Evolutionary conservation across 768 basidiomycete genomes (phyloP).

Genomic region (Crassisporium funariophilum): DNA sequence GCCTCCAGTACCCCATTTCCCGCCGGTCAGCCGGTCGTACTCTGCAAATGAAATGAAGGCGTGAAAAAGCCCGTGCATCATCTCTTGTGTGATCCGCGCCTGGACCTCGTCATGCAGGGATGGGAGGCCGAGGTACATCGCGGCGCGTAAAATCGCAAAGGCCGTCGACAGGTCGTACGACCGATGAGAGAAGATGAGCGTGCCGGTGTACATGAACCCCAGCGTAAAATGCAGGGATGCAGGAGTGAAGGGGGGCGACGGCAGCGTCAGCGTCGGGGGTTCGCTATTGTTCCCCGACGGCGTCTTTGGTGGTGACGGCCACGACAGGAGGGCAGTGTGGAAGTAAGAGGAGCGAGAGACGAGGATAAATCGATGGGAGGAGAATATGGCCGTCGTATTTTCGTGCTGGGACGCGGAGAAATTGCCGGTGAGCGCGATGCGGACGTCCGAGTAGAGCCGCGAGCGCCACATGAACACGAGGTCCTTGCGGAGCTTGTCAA

Average conservation of each 20-base stretch:
- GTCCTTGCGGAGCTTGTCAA: constrained; percentile 90
- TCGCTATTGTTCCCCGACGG: constrained; percentile 33
- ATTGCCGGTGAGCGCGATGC: constrained; percentile 74
- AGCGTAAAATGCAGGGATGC: constrained; percentile 93
- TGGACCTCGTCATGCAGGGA: constrained; percentile 80
- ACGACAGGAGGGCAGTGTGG: constrained; percentile 72
- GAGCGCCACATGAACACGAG: constrained; percentile 97
- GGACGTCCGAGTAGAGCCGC: constrained; percentile 89
- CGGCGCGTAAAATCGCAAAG: constrained; percentile 84
- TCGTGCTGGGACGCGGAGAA: constrained; percentile 63
- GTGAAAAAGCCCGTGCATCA: constrained; percentile 89
- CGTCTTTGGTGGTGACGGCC: constrained; percentile 39
- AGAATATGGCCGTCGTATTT: constrained; percentile 79
- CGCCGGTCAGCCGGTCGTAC: constrained; percentile 72
- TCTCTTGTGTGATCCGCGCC: constrained; percentile 81
- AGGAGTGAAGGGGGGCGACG: constrained; percentile 93
- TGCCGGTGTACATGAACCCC: constrained; percentile 94
- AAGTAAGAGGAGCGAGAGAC: constrained; percentile 91
- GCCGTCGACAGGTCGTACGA: constrained; percentile 92
- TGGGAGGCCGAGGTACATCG: constrained; percentile 76
- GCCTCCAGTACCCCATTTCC: constrained; percentile 82
- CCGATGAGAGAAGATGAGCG: constrained; percentile 88
- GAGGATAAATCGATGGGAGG: constrained; percentile 92
- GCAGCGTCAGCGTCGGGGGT: constrained; percentile 67
- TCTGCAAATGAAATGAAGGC: constrained; percentile 79